Base-by-base conservation (phyloP, 495 filamentous ascomycete genomes). In the Aspergillus cavernicola region DNA sequence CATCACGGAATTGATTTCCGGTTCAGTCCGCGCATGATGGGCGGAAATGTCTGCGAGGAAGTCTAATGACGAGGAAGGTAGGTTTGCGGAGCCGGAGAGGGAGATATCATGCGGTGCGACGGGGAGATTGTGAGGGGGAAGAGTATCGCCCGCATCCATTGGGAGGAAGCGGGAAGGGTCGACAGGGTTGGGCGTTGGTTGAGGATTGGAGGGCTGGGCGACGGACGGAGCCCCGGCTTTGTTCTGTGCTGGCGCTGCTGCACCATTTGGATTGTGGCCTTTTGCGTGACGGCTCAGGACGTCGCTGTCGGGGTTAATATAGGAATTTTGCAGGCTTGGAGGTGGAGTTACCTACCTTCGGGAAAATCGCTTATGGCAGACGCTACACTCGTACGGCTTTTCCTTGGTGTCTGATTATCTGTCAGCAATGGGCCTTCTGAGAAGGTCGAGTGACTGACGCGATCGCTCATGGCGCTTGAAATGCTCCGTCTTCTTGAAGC, bases 401-500 rank as follows among this genome's bases (percentile, higher is more conserved):
- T 80, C 77, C 35, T 77, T 73, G 9, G 77, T 80, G 58, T 80
- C 77, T 80, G 47, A 16, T 3, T 3, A 15, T 19, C 47, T 20
- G 52, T 43, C 13, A 56, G 49, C 13, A 31, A 13, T 28, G 1
- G 19, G 18, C 44, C n/a, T 22, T 1, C 13, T 36, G 35, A 32
- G 6, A 18, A 28, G 19, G 43, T 32, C 43, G n/a, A 13, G 22
- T 28, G 37, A 69, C 77, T 68, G 62, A 80, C 77, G 76, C 24
- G 76, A 79, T 52, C 77, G 70, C 54, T 79, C 74, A 62, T 80
- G 77, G 19, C 77, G 73, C 56, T 78, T 79, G 56, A 74, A 72
- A 66, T 80, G 77, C 58, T 80, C 77, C 15, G 75, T 77, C 62
- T 80, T 80, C 59, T 74, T 75, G 66, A 79, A 80, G 46, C 68